Evolutionary conservation across 2,329 filamentous ascomycete genomes (phyloP).

Genomic region (Hymenoscyphus occultus): DNA sequence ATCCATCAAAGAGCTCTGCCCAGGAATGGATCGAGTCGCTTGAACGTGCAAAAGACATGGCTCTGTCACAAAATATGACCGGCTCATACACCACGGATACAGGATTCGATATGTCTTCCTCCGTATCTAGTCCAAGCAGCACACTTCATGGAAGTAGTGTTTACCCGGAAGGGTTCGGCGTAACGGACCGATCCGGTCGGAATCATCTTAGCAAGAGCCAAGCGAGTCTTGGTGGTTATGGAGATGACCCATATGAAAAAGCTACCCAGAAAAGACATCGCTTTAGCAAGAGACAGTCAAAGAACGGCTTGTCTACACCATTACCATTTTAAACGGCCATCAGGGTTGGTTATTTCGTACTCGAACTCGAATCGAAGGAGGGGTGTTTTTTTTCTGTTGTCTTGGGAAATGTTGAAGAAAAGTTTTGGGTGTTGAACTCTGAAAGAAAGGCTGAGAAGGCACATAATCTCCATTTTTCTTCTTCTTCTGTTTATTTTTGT

Average conservation of each 20-base stretch:
- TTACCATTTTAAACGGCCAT: constrained; percentile 53
- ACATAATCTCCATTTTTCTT: neutral
- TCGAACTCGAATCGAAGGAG: neutral
- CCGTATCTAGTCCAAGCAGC: constrained; percentile 70
- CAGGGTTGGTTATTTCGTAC: neutral
- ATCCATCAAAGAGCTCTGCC: constrained; percentile 64
- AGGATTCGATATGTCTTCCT: constrained; percentile 66
- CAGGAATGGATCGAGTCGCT: constrained; percentile 92
- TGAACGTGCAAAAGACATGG: constrained; percentile 82
- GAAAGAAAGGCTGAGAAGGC: neutral
- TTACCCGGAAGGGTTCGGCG: constrained; percentile 51
- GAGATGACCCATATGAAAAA: constrained; percentile 35
- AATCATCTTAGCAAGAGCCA: constrained; percentile 60
- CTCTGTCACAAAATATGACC: constrained; percentile 66
- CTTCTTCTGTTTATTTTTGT: neutral
- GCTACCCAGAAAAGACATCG: constrained; percentile 54
- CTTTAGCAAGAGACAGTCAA: constrained; percentile 91
- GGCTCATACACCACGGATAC: constrained; percentile 66
- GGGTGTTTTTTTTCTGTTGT: neutral
- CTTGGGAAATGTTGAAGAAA: neutral
- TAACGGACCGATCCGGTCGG: constrained; percentile 52
- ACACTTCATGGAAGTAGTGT: constrained; percentile 62
- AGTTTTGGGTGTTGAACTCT: constrained; percentile 1
- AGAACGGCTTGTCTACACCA: constrained; percentile 86
- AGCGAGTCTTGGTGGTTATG: constrained; percentile 46